A percentile compares a stretch with the other conserved stretches of the same genome.
Conservation (phyloP, 2,329 filamentous ascomycete genomes). For the Ciborinia camelliae region DNA sequence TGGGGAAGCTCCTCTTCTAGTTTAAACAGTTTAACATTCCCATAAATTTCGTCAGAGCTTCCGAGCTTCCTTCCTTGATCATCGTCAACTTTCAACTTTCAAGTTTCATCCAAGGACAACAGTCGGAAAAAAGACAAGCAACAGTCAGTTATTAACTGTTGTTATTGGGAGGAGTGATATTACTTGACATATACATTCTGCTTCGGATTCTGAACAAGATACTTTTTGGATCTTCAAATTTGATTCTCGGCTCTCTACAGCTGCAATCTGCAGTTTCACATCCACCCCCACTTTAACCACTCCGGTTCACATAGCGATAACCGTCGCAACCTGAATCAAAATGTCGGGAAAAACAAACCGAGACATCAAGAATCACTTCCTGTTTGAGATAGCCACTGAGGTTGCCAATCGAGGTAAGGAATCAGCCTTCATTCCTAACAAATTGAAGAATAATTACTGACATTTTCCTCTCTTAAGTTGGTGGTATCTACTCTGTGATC, state of each 20-base stretch:
- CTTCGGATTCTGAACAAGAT: neutral
- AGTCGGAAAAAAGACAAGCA: neutral
- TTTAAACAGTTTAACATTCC: neutral
- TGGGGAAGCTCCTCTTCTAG: constrained; percentile 14
- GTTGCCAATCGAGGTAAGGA: constrained; percentile 86
- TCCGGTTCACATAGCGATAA: constrained; percentile 1
- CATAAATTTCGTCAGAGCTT: constrained; percentile 15
- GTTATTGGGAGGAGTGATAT: too few species aligned
- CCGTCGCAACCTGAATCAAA: constrained; percentile 13
- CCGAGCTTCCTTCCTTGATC: constrained; percentile 16
- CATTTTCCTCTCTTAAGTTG: constrained; percentile 54
- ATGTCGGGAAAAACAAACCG: constrained; percentile 31
- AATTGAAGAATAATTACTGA: neutral
- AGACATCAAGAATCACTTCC: constrained; percentile 91
- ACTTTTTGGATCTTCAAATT: constrained; percentile 7
- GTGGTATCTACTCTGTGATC: constrained; percentile 97
- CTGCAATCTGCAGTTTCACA: constrained; percentile 3
- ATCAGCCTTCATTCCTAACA: constrained; percentile 16
- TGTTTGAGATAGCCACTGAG: constrained; percentile 96
- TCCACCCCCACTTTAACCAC: neutral
- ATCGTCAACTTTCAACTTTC: neutral
- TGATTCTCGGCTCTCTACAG: neutral
- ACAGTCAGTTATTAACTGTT: neutral
- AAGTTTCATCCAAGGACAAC: neutral
- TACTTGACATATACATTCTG: neutral